Evolutionary conservation across 208 protist species (phyloP).

Genomic region (Novymonas esmeraldas): DNA sequence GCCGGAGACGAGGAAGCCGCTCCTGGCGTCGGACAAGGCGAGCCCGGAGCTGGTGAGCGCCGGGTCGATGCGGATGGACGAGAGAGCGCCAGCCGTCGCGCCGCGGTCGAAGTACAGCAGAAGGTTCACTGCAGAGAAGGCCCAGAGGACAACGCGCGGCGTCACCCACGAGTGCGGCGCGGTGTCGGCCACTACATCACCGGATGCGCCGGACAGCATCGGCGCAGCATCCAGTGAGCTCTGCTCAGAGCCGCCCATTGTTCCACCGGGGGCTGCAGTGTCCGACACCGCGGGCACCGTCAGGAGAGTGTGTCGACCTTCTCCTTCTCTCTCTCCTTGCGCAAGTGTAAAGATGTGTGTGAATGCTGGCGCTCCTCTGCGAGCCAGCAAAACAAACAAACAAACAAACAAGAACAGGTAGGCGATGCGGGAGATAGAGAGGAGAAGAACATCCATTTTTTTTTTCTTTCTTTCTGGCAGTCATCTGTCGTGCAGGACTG

Average conservation of each 20-base stretch:
- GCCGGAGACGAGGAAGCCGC: slow-evolving; percentile 64
- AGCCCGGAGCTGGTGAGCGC: slow-evolving; percentile 14
- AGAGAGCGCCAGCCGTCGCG: slow-evolving; percentile 52
- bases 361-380: too few species aligned
- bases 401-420: background rate
- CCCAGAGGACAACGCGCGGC: slow-evolving; percentile 34
- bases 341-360: too few species aligned
- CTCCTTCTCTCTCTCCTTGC: too few species aligned
- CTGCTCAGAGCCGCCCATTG: too few species aligned
- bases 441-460: too few species aligned
- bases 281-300: too few species aligned
- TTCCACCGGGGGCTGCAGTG: too few species aligned
- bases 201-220: background rate
- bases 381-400: background rate
- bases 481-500: too few species aligned
- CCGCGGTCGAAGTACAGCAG: slow-evolving; percentile 88
- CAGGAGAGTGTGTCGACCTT: too few species aligned
- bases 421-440: too few species aligned
- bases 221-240: too few species aligned
- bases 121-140: slow-evolving; percentile 78
- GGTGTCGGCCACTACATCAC: background rate
- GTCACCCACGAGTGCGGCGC: background rate
- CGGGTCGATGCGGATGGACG: slow-evolving; percentile 42
- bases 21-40: slow-evolving; percentile 48
- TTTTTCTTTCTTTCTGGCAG: too few species aligned